Base-by-base conservation (phyloP, 768 basidiomycete species). In the Mrakia gelida region DNA sequence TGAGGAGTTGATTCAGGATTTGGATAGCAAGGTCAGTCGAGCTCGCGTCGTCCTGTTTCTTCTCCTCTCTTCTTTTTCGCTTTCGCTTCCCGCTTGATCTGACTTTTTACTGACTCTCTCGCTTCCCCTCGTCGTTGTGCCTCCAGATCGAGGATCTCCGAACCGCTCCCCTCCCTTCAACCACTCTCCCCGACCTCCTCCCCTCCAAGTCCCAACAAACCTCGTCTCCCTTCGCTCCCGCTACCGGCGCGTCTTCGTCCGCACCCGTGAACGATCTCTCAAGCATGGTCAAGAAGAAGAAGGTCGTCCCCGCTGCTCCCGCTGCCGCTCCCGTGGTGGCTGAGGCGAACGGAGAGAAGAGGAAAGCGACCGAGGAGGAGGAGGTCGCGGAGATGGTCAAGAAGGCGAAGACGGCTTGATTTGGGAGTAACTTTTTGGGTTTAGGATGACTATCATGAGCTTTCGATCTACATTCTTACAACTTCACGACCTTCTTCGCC, bases 71-170 rank as follows among this genome's bases (percentile, higher is more conserved):
- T 11, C 0, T 26, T 23, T 15, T 23, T 38, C 49, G 41, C 28
- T 43, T 26, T 38, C 38, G 7, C 28, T 5, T 21, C 18, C 11
- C 2, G 18, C 18, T 52, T 21, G 16, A 52, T 2, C 15, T 52
- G 26, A 67, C n/a, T 32, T 63, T 32, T 79, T 38, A 67, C 52
- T 65, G 6, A 34, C 62, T 43, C 45, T 71, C 49, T 52, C 49
- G 28, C 54, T 72, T 38, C 38, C 52, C 26, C 28, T n/a, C 30
- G 38, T 38, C n/a, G 23, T 54, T 13, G 28, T 18, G n/a, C n/a
- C n/a, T 41, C 30, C n/a, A 95, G 93, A 90, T 98, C 26, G 95
- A 97, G 73, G 95, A 98, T 81, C 87, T 97, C 45, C 95, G 93
- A 85, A 89, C 90, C 7, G 87, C 90, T 8, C 94, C 94, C 0